phyloP scores from a whole-genome alignment of 805 yeast species.

The Scheffersomyces ergatensis region DNA sequence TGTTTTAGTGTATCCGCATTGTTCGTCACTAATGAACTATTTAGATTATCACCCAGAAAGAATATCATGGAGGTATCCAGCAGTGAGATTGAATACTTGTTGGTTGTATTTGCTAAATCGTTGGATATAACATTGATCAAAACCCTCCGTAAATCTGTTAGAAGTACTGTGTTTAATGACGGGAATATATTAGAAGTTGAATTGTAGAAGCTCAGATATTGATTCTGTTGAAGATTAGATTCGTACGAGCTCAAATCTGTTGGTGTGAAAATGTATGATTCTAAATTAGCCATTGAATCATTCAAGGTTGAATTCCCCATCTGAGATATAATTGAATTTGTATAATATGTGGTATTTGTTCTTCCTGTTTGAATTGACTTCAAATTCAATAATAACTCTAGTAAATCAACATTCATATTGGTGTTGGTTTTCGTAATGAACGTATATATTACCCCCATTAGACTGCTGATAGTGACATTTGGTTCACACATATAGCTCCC shows the following conservation, averaged over 20 bases:
- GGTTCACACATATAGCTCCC: constrained; percentile 25
- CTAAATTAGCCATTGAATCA: constrained; percentile 18
- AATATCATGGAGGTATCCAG: constrained; percentile 15
- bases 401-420: constrained; percentile 27
- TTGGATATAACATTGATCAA: constrained; percentile 23
- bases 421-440: constrained; percentile 27
- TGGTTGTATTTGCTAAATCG: constrained; percentile 12
- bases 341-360: constrained; percentile 4
- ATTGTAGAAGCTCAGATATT: constrained; percentile 17
- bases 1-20: background rate
- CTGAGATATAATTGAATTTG: background rate
- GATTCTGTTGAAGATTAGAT: background rate
- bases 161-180: constrained; percentile 22
- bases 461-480: constrained; percentile 17
- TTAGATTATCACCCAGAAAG: constrained; percentile 5
- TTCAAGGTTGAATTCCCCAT: constrained; percentile 29
- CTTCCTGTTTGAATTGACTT: constrained; percentile 5
- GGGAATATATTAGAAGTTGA: constrained; percentile 21
- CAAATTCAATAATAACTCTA: constrained; percentile 23
- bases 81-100: constrained; percentile 19
- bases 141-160: constrained; percentile 23
- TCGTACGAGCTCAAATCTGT: constrained; percentile 13
- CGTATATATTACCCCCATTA: constrained; percentile 16
- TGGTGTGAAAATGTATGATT: constrained; percentile 25
- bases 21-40: background rate